A percentile compares a stretch with the other conserved stretches of the same genome.
Evolutionary conservation across 805 yeast genomes (phyloP).

Genomic region (Yarrowia divulgata): DNA sequence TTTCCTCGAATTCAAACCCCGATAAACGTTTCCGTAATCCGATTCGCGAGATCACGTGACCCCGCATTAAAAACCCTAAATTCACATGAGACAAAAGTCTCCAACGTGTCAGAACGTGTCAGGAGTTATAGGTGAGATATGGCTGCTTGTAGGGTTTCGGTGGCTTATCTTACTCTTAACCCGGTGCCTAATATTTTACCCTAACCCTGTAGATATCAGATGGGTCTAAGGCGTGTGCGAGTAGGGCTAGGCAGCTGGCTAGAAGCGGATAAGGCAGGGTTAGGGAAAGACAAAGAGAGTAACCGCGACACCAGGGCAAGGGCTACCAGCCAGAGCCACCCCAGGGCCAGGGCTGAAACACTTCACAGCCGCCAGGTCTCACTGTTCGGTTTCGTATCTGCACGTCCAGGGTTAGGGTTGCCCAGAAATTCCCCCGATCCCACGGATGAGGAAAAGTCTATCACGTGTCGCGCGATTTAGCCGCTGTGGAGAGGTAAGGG

Average conservation of each 20-base stretch:
- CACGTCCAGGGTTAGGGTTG: slow-evolving; percentile 10
- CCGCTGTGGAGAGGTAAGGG: background rate
- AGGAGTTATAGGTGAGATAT: background rate
- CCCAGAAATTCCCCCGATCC: background rate
- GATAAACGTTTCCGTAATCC: background rate
- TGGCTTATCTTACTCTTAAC: background rate
- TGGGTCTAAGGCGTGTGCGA: too few species aligned
- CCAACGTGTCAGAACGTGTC: slow-evolving; percentile 4
- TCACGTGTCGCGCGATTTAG: slow-evolving; percentile 21
- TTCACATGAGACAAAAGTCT: background rate
- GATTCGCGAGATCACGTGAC: slow-evolving; percentile 5
- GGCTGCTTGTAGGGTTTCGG: too few species aligned
- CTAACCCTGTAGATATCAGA: too few species aligned
- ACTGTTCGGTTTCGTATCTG: background rate
- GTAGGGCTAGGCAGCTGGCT: too few species aligned
- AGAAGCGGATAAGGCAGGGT: too few species aligned
- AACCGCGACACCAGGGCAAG: too few species aligned
- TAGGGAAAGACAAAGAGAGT: too few species aligned
- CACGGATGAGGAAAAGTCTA: slow-evolving; percentile 6
- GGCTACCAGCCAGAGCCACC: too few species aligned
- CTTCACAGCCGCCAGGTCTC: too few species aligned
- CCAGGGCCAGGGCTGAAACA: too few species aligned
- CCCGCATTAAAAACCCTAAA: background rate
- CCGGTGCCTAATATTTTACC: background rate
- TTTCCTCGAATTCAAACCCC: background rate